Percentiles rank a stretch among this genome's conserved stretches.
Evolutionary conservation across 2,329 filamentous ascomycete genomes (phyloP).

Genomic region (Xylogone sp.): DNA sequence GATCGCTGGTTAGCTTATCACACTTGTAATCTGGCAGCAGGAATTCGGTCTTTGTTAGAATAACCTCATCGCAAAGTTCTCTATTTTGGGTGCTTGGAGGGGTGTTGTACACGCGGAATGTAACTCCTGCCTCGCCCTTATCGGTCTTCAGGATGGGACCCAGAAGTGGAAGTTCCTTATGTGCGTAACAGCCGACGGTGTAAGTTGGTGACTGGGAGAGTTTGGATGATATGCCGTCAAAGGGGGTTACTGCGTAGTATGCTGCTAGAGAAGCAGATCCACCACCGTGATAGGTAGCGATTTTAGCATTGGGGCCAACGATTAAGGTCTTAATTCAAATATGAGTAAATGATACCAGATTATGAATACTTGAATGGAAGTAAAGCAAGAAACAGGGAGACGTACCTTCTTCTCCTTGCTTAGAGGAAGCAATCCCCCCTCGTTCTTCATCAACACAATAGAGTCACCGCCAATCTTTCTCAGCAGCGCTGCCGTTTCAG

Average conservation of each 20-base stretch:
- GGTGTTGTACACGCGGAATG: slow-evolving; percentile 59
- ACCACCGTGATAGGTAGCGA: slow-evolving; percentile 56
- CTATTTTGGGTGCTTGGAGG: slow-evolving; percentile 42
- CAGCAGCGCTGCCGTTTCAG: slow-evolving; percentile 39
- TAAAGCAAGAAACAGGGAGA: background rate
- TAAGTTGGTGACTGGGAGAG: slow-evolving; percentile 42
- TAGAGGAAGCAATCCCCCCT: slow-evolving; percentile 51
- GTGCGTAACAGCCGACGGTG: slow-evolving; percentile 59
- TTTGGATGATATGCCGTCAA: slow-evolving; percentile 63
- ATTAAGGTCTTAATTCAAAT: slow-evolving; percentile 40
- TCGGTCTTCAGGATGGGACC: slow-evolving; percentile 47
- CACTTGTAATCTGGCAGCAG: slow-evolving; percentile 48
- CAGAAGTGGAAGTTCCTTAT: slow-evolving; percentile 59
- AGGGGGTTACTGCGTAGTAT: slow-evolving; percentile 69
- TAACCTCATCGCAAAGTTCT: slow-evolving; percentile 45
- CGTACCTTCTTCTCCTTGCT: slow-evolving; percentile 51
- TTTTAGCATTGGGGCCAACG: slow-evolving; percentile 54
- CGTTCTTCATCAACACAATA: slow-evolving; percentile 64
- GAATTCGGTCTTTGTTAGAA: slow-evolving; percentile 37
- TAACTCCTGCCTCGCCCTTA: slow-evolving; percentile 54
- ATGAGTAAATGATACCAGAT: background rate
- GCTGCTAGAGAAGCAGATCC: slow-evolving; percentile 57
- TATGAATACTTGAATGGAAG: background rate
- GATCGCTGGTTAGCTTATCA: slow-evolving; percentile 25
- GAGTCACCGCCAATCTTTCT: slow-evolving; percentile 56